Evolutionary conservation across 2,329 filamentous ascomycete species (phyloP).

Genomic region (Diaporthe sp.): DNA sequence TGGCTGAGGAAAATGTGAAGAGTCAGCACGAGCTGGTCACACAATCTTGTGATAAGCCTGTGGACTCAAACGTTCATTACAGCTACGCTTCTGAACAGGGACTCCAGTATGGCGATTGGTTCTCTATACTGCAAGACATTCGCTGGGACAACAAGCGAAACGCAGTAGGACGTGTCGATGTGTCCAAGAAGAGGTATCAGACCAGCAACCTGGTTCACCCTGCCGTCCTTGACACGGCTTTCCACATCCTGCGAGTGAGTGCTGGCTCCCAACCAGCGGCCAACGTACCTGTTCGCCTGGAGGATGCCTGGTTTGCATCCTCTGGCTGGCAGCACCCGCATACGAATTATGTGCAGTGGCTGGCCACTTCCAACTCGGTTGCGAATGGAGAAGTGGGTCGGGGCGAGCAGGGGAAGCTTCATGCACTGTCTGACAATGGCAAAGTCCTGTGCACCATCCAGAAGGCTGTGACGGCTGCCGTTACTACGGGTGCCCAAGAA

Average conservation of each 20-base stretch:
- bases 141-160: slow-evolving; percentile 45
- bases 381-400: neutral
- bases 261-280: slow-evolving; percentile 31
- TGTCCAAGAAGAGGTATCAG: slow-evolving; percentile 40
- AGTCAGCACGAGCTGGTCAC: slow-evolving; percentile 39
- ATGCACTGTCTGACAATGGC: slow-evolving; percentile 48
- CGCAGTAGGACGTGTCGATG: slow-evolving; percentile 44
- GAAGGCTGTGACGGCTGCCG: slow-evolving; percentile 43
- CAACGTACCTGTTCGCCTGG: neutral
- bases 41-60: slow-evolving; percentile 41
- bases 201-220: slow-evolving; percentile 51
- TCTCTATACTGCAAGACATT: slow-evolving; percentile 48
- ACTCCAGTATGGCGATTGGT: slow-evolving; percentile 48
- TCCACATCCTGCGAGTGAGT: slow-evolving; percentile 48
- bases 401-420: slow-evolving; percentile 47
- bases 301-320: slow-evolving; percentile 8
- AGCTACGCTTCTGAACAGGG: slow-evolving; percentile 45
- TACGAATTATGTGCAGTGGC: neutral
- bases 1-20: neutral
- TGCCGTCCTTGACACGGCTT: slow-evolving; percentile 51
- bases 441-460: slow-evolving; percentile 46
- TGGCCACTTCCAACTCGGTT: slow-evolving; percentile 6
- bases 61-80: slow-evolving; percentile 48
- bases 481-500: slow-evolving; percentile 42
- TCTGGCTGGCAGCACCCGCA: slow-evolving; percentile 5